Base-by-base conservation (phyloP, 2,329 filamentous ascomycete genomes). In the Dothideomycetes sp. region DNA sequence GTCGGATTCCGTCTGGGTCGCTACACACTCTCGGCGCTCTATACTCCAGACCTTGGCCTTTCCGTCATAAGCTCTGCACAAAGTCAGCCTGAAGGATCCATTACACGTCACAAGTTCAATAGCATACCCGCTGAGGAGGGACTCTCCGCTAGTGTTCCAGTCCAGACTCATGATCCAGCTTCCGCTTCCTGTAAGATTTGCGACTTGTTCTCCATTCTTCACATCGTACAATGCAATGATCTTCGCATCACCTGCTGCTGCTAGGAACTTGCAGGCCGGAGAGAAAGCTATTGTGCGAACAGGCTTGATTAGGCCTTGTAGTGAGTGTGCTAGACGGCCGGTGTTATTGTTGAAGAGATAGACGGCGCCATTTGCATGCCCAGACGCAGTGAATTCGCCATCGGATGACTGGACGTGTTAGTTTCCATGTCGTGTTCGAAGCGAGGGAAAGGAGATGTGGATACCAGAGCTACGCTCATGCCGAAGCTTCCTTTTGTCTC, bases 11-110 rank as follows among this genome's bases (percentile, higher is more conserved):
- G 81, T 88, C 57, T 94, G 86, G 8, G 91, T 98, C 10, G 89
- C 87, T 33, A 98, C 91, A 56, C 91, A 96, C 4, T 72, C 71
- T 41, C 78, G 75, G 24, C 79, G 75, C 52, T 94, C 87, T 43
- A 95, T 75, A 19, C 85, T 89, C 91, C 91, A 98, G 19, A 96
- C 84, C 62, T 94, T 95, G 45, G 84, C 85, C 61, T 94, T 95
- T 29, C 91, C 89, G 55, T 96, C 88, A 59, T 93, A 86, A 2
- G 83, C 79, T 35, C 73, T 76, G 42, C 17, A 34, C 8, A 37
- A 19, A 19, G 30, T 45, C 27, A 34, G 38, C 19, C n/a, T n/a
- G n/a, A 35, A 31, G 3, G 24, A 12, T 16, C 27, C 27, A 9
- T 9, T 30, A 30, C 27, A 2, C n/a, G n/a, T n/a, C n/a, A n/a